phyloP scores from a whole-genome alignment of 1,284 basidiomycete genomes.

The Ustilago curta region DNA sequence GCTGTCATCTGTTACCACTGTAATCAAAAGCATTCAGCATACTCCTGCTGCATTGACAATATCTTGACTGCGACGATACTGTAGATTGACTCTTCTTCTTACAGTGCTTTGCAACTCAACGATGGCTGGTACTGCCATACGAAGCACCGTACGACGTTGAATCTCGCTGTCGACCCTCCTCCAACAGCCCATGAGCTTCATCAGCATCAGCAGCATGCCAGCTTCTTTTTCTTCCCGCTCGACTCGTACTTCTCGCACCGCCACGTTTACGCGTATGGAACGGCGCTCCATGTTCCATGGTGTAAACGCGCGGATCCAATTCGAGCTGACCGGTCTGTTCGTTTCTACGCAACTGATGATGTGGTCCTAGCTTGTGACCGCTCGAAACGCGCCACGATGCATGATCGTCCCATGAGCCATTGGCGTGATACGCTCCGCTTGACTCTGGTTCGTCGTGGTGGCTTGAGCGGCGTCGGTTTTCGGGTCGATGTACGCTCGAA shows the following conservation, averaged over 20 bases:
- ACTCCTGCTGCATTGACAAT: not conserved
- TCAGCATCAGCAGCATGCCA: not conserved
- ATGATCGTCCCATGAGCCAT: constrained; percentile 49
- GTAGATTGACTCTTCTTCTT: not conserved
- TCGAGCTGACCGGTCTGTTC: constrained; percentile 40
- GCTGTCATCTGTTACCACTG: constrained; percentile 40
- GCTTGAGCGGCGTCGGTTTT: constrained; percentile 20
- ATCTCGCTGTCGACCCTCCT: constrained; percentile 17
- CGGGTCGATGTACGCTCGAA: constrained; percentile 38
- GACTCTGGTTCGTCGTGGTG: constrained; percentile 9
- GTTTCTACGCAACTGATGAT: constrained; percentile 43
- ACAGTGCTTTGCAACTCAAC: constrained; percentile 2
- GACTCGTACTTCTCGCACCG: constrained; percentile 11
- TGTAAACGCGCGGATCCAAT: constrained; percentile 43
- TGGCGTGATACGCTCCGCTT: constrained; percentile 30
- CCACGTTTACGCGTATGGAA: constrained; percentile 13
- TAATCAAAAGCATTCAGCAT: not conserved
- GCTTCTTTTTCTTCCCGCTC: not conserved
- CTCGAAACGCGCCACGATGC: constrained; percentile 53
- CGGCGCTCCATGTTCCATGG: constrained; percentile 35
- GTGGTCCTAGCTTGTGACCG: constrained; percentile 57
- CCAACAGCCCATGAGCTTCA: constrained; percentile 37
- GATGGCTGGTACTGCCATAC: constrained; percentile 29
- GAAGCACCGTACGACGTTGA: constrained; percentile 20
- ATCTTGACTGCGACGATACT: not conserved